Base-by-base conservation (phyloP, 139 green algal genomes). In the Micromonas commoda region DNA sequence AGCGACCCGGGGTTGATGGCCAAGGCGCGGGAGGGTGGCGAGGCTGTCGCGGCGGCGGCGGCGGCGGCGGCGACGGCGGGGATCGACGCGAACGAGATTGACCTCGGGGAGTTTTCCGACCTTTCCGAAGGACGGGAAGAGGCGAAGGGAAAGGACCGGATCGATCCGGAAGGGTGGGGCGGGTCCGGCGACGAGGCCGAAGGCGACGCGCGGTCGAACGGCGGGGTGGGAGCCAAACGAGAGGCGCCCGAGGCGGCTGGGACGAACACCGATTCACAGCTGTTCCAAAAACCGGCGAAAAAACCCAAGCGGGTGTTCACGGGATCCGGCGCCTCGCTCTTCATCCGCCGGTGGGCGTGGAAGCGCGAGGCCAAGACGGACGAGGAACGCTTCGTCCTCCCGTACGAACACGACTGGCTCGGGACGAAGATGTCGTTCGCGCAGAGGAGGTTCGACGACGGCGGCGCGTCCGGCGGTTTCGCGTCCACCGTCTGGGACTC, bases 331-430 rank as follows among this genome's bases (percentile, higher is more conserved):
- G 45, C 45, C 9, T 57, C 45, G 9, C 45, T 71, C 28, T 71
- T 71, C 29, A 71, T 71, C 33, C 24, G 64, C 3, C 64, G 33
- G 29, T 71, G 64, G 64, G 26, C 26, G 33, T 71, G 64, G 64
- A 71, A 71, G 64, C 24, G 64, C 4, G 64, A 71, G 64, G 33
- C 33, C 28, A 71, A 71, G 64, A 45, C 26, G 26, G 64, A 71
- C 29, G 26, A 39, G 28, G 64, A 71, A 13, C 64, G 64, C n/a
- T 71, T 71, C 29, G 64, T 20, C 28, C 26, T 51, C 4, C 26
- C n/a, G 28, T 71, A 71, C 64, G 64, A 38, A 29, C 28, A 71
- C 64, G 26, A 32, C n/a, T 68, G 5, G 9, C 31, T 35, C 9
- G 61, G 32, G 31, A 26, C 19, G n/a, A n/a, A n/a, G 45, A 57